Percentiles rank a stretch among this genome's conserved stretches.
phyloP scores from a whole-genome alignment of 179 eudicot genomes.

The Heliamphora pulchella region DNA sequence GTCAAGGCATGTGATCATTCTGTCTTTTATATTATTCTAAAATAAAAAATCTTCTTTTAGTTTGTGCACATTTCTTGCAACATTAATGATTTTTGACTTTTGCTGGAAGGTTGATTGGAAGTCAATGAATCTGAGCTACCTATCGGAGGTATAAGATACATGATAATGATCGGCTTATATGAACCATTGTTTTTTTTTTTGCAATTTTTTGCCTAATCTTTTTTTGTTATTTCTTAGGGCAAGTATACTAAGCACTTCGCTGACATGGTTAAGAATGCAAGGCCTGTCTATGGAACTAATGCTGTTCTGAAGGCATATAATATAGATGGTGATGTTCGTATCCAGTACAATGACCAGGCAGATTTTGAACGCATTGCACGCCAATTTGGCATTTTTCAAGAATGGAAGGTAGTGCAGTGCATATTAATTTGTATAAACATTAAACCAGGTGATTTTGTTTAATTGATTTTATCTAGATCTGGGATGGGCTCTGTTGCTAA shows the following conservation, averaged over 20 bases:
- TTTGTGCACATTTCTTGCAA: constrained; percentile 9
- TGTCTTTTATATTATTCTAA: constrained; percentile 8
- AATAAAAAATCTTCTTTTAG: constrained; percentile 8
- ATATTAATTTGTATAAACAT: neutral
- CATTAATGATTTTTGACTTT: constrained; percentile 8
- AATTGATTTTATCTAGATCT: constrained; percentile 4
- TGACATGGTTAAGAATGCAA: constrained; percentile 61
- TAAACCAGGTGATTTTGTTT: neutral
- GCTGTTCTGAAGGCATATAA: constrained; percentile 50
- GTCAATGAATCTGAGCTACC: constrained; percentile 84
- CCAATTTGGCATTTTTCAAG: constrained; percentile 93
- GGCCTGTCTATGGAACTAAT: constrained; percentile 52
- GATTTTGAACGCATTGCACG: constrained; percentile 75
- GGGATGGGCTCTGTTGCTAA: neutral
- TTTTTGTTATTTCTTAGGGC: constrained; percentile 34
- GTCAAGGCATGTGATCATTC: constrained; percentile 46
- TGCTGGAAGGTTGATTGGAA: constrained; percentile 79
- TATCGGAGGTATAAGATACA: constrained; percentile 58
- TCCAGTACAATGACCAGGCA: constrained; percentile 60
- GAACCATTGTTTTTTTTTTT: neutral
- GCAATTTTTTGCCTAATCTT: neutral
- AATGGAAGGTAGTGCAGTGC: constrained; percentile 73
- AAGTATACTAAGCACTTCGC: constrained; percentile 66
- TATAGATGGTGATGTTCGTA: constrained; percentile 71
- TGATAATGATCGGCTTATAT: neutral